Base-by-base conservation (phyloP, 495 filamentous ascomycete species). In the Penicillium coprophilum region DNA sequence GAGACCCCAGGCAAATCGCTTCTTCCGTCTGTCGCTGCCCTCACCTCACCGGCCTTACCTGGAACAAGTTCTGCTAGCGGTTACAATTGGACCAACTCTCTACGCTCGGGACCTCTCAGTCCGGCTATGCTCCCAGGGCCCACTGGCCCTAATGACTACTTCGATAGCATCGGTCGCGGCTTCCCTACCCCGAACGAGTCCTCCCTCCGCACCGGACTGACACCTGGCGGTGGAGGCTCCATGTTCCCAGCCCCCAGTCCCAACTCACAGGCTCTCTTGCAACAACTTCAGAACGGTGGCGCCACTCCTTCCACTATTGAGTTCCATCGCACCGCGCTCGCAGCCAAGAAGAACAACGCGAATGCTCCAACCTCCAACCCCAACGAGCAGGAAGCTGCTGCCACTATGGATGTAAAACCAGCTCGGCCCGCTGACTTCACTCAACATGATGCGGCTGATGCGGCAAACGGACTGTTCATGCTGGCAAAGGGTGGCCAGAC, bases 141-240 rank as follows among this genome's bases (percentile, higher is more conserved):
- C 74, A 87, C 74, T 79, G 88, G 74, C 61, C 83, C 87, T 57
- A 84, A 78, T 63, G 91, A 96, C 68, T 91, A 89, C 67, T 90
- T 89, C 61, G 86, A 89, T 55, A 85, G 87, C 64, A 89, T 93
- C 67, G 83, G 95, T 53, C 79, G 90, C 59, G 86, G 89, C 48
- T 95, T 97, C 68, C 88, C 88, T n/a, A 97, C 94, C 2, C 95
- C 94, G 4, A 97, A 97, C 84, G 94, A 98, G 74, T 97, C 92
- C 1, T 95, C 91, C 2, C 78, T 98, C 17, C 83, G 94, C 40
- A 94, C 90, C 17, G 94, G 94, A 46, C 72, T 98, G 56, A 98
- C 95, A 31, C 94, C 94, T 17, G 94, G 94, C 49, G 94, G 94
- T 40, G 91, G 93, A 65, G 94, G 94, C 56, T 96, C 93, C 66